Conservation (phyloP, 768 basidiomycete species). For the Leccinum broughii region DNA sequence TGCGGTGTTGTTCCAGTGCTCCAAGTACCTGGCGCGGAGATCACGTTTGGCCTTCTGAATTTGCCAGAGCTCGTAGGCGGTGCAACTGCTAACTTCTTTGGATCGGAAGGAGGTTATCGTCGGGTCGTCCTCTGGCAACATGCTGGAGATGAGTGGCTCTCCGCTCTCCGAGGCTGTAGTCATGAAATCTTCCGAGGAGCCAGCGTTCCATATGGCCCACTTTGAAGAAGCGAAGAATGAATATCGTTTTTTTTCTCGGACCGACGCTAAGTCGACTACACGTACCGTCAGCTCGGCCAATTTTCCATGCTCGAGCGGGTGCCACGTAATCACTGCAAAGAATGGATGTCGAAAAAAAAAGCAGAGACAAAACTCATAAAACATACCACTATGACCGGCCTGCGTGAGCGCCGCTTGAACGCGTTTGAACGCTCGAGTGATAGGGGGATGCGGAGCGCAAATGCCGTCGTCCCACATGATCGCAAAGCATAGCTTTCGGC, state of each 20-base stretch:
- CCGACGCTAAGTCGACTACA: slow-evolving; percentile 8
- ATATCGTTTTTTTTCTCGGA: background rate
- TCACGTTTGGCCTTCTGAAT: slow-evolving; percentile 47
- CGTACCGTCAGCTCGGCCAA: slow-evolving; percentile 45
- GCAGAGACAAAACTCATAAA: background rate
- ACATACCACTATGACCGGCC: slow-evolving; percentile 65
- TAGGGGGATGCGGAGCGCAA: slow-evolving; percentile 61
- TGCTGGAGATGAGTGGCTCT: slow-evolving; percentile 54
- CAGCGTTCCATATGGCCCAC: slow-evolving; percentile 47
- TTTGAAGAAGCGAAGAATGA: slow-evolving; percentile 16
- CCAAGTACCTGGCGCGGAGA: slow-evolving; percentile 57
- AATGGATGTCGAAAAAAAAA: background rate
- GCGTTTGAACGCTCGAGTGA: slow-evolving; percentile 57
- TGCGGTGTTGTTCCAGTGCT: slow-evolving; percentile 59
- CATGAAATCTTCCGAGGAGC: slow-evolving; percentile 47
- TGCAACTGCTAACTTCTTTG: slow-evolving; percentile 26
- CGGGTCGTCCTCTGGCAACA: slow-evolving; percentile 37
- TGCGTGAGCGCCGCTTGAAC: slow-evolving; percentile 55
- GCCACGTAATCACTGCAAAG: slow-evolving; percentile 68
- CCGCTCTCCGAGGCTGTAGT: slow-evolving; percentile 40
- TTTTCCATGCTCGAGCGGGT: slow-evolving; percentile 51
- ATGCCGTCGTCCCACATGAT: slow-evolving; percentile 69
- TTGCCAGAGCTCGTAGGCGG: slow-evolving; percentile 70
- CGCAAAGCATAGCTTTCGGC: slow-evolving; percentile 52
- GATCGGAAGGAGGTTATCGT: slow-evolving; percentile 22